phyloP scores from a whole-genome alignment of 805 yeast species.

The Lipomyces yamadae region DNA sequence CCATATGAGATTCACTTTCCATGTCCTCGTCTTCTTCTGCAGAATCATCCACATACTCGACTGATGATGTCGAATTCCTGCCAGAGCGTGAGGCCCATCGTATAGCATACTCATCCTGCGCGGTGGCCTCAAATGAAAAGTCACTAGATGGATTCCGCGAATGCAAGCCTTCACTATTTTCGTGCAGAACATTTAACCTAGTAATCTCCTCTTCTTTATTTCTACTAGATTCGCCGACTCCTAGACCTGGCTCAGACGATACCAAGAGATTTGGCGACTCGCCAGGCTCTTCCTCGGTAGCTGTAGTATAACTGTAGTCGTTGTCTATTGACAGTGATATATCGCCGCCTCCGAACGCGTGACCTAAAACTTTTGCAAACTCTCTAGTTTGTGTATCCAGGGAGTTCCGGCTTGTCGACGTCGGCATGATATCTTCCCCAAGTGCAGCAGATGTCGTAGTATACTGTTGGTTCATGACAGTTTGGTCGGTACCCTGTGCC shows the following conservation, averaged over 20 bases:
- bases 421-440: not conserved
- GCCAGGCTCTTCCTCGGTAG: not conserved
- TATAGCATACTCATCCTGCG: slow-evolving; percentile 23
- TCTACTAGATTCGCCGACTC: not conserved
- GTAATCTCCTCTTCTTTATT: not conserved
- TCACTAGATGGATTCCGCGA: slow-evolving; percentile 17
- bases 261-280: not conserved
- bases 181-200: not conserved
- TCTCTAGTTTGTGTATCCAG: not conserved
- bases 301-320: not conserved
- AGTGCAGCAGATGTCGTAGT: not conserved
- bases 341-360: not conserved
- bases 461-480: not conserved
- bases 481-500: not conserved
- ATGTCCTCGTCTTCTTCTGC: slow-evolving; percentile 16
- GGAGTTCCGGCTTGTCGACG: not conserved
- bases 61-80: slow-evolving; percentile 27
- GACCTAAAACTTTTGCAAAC: not conserved
- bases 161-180: not conserved
- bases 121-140: slow-evolving; percentile 21
- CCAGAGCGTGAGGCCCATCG: slow-evolving; percentile 21
- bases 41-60: slow-evolving; percentile 30
- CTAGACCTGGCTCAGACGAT: not conserved
- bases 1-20: slow-evolving; percentile 3
- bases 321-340: not conserved